These are phyloP conservation scores for Boletellus sp. DNA, from an alignment of 1,284 basidiomycete genomes.

Conservation along the genomic window DNA sequence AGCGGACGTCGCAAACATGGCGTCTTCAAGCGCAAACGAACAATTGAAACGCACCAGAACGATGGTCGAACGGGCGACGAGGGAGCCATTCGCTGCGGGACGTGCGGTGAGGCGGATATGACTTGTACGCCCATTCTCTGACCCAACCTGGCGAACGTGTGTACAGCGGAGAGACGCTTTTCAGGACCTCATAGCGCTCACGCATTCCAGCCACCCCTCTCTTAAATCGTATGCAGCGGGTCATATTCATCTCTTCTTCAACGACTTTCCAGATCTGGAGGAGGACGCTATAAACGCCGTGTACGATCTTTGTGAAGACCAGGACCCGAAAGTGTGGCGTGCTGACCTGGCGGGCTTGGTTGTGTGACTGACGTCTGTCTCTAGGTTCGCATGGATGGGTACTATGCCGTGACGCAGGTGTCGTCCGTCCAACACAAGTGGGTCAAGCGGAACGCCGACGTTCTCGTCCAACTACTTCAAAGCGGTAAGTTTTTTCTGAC, in stretches of 20 bases:
- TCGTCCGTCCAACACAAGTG: slow-evolving; percentile 57
- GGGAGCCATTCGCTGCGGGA: slow-evolving; percentile 12
- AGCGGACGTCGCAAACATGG: slow-evolving; percentile 13
- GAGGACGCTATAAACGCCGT: slow-evolving; percentile 71
- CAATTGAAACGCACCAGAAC: slow-evolving; percentile 14
- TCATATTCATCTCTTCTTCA: slow-evolving; percentile 56
- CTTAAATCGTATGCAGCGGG: slow-evolving; percentile 56
- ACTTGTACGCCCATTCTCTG: background rate
- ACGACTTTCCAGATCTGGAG: slow-evolving; percentile 63
- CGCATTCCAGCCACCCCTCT: slow-evolving; percentile 22
- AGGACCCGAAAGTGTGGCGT: slow-evolving; percentile 45
- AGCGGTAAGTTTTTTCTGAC: slow-evolving; percentile 49
- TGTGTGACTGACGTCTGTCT: slow-evolving; percentile 10
- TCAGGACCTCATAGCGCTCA: slow-evolving; percentile 27
- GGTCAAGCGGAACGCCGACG: slow-evolving; percentile 69
- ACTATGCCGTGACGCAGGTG: slow-evolving; percentile 58
- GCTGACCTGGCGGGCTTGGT: background rate
- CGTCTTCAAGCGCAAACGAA: slow-evolving; percentile 21
- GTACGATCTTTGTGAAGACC: slow-evolving; percentile 74
- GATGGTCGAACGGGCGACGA: slow-evolving; percentile 26
- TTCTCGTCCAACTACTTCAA: slow-evolving; percentile 69
- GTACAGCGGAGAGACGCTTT: slow-evolving; percentile 25
- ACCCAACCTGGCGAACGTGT: slow-evolving; percentile 3
- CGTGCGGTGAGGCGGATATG: slow-evolving; percentile 21
- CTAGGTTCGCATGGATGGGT: slow-evolving; percentile 68